A percentile compares a stretch with the other conserved stretches of the same genome.
Evolutionary conservation across 2,329 filamentous ascomycete genomes (phyloP).

Genomic region (Neofusicoccum parvum): DNA sequence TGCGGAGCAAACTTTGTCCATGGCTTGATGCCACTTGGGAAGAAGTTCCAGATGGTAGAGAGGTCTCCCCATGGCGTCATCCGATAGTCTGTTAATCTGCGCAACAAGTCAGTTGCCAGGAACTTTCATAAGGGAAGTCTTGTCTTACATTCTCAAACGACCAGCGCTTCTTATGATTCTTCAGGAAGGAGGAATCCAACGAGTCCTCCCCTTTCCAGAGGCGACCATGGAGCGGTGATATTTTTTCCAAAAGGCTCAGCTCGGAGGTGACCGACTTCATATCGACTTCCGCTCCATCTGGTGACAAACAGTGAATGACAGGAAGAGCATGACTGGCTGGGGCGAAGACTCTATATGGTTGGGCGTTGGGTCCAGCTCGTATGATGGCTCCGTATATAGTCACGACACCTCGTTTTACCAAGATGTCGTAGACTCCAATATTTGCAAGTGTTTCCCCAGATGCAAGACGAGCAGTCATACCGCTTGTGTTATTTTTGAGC

Average conservation of each 20-base stretch:
- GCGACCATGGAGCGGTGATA: slow-evolving; percentile 68
- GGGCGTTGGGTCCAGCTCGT: slow-evolving; percentile 43
- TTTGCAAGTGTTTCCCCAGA: slow-evolving; percentile 41
- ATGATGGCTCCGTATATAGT: slow-evolving; percentile 68
- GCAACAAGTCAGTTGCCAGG: background rate
- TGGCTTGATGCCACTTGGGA: slow-evolving; percentile 16
- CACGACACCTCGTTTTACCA: slow-evolving; percentile 62
- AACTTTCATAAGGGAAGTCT: background rate
- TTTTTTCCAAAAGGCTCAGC: slow-evolving; percentile 56
- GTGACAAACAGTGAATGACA: slow-evolving; percentile 49
- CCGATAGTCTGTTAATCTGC: slow-evolving; percentile 20
- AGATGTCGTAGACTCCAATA: slow-evolving; percentile 69
- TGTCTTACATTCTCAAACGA: slow-evolving; percentile 16
- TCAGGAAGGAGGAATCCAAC: slow-evolving; percentile 15
- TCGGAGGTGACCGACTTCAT: slow-evolving; percentile 51
- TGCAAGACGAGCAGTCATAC: slow-evolving; percentile 31
- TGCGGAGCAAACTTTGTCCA: slow-evolving; percentile 30
- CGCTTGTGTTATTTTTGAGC: slow-evolving; percentile 27
- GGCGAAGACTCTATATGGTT: slow-evolving; percentile 62
- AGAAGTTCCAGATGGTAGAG: slow-evolving; percentile 19
- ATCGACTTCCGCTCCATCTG: slow-evolving; percentile 56
- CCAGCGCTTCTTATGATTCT: slow-evolving; percentile 8
- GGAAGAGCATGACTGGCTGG: slow-evolving; percentile 71
- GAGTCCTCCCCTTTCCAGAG: slow-evolving; percentile 61
- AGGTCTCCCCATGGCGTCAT: slow-evolving; percentile 8